Evolutionary conservation across 176 grass and related monocot species (phyloP).

Genomic region (Carex kokanica): DNA sequence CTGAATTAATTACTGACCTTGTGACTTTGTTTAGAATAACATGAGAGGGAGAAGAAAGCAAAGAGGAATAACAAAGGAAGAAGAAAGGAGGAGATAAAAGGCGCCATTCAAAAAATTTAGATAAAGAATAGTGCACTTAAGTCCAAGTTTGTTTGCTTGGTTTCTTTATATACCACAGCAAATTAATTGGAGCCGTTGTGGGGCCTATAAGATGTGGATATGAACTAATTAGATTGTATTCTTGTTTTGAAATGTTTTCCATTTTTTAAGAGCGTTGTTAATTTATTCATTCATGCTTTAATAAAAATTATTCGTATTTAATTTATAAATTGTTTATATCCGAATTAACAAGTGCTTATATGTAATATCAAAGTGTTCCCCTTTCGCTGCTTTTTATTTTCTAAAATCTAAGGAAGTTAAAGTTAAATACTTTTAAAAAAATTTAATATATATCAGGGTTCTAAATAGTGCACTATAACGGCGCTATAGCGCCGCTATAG

Average conservation of each 20-base stretch:
- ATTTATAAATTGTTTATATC: too few relatives aligned
- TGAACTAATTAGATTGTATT: not conserved
- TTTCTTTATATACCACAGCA: conserved; percentile 15
- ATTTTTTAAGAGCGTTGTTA: too few relatives aligned
- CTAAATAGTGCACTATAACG: too few relatives aligned
- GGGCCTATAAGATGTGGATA: not conserved
- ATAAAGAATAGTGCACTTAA: not conserved
- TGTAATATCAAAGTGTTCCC: too few relatives aligned
- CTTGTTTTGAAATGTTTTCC: not conserved
- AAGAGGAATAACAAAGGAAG: conserved; percentile 21
- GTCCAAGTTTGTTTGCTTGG: conserved; percentile 11
- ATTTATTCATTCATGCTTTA: too few relatives aligned
- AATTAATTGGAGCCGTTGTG: not conserved
- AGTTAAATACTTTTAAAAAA: too few relatives aligned
- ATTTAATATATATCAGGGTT: too few relatives aligned
- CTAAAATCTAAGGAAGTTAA: too few relatives aligned
- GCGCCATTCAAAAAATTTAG: not conserved
- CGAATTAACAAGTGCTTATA: too few relatives aligned
- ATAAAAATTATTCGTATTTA: too few relatives aligned
- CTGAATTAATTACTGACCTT: conserved; percentile 24
- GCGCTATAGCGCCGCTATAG: too few relatives aligned
- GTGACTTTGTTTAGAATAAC: conserved; percentile 37
- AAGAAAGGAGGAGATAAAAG: conserved; percentile 22
- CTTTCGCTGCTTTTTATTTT: too few relatives aligned
- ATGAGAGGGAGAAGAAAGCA: conserved; percentile 28